Base-by-base conservation (phyloP, 2,329 filamentous ascomycete species). In the Nemania sp. region DNA sequence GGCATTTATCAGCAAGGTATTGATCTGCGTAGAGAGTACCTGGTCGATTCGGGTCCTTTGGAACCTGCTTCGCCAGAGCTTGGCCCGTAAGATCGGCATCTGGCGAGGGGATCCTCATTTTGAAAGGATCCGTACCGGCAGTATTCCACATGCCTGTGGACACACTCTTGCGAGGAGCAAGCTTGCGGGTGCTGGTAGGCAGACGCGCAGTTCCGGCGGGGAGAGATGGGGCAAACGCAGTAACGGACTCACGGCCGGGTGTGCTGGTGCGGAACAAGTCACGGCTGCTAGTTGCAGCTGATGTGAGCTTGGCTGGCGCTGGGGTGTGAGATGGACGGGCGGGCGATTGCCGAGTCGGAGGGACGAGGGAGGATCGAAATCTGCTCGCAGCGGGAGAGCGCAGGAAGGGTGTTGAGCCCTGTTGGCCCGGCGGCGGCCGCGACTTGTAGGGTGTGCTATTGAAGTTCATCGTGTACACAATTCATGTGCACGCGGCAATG, bases 11-110 rank as follows among this genome's bases (percentile, higher is more conserved):
- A 1, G 75, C 73, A 33, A 85, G 72, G 52, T 79, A 84, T 66
- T 85, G 79, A 62, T 84, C 81, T 24, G 82, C 81, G 54, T 84
- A 85, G 53, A 84, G 77, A 40, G 81, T 81, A 4, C 79, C 77
- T 55, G 77, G 74, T 9, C 77, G 72, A 43, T 75, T 76, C 64
- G 78, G 75, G 15, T 80, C 75, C 24, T 78, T 74, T 22, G 81
- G 81, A 0, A 84, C 73, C 64, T 80, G 77, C 57, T 77, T 77
- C 6, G 79, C 72, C 17, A 85, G 63, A 44, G 70, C 75, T 66
- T 83, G 81, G 56, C 81, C 82, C 12, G 78, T 81, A 24, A 84
- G 72, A 54, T 81, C 77, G 8, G 76, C 74, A 45, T 81, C 80
- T 0, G 82, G 82, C 15, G 79, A 80, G 20, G 79, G 74, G 53